Base-by-base conservation (phyloP, 805 yeast genomes). In the Naumovozyma castellii region DNA sequence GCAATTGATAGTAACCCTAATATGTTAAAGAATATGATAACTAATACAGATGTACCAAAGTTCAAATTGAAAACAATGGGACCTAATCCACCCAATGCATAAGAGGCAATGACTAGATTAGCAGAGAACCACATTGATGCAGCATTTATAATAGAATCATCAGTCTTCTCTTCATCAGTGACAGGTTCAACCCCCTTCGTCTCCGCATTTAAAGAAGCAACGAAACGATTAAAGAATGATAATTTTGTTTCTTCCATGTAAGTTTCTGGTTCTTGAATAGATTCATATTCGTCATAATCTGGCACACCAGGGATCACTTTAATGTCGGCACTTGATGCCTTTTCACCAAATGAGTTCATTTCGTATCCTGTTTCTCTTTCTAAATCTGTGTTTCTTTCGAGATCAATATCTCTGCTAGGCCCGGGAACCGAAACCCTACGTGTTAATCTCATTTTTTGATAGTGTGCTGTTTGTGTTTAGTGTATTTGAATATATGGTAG, bases 41-140 rank as follows among this genome's bases (percentile, higher is more conserved):
- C 59, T 40, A 82, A 67, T 18, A 76, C 73, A 16, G 82, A 66
- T 52, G 83, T 82, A 73, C 88, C 83, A 62, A 87, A 84, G 36
- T 77, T 74, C 46, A 87, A 66, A 6, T 70, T 77, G 53, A 75
- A 85, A 25, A 73, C 70, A 45, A 81, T 65, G 33, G 76, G 66
- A 28, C 84, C 84, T 25, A 80, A 59, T 46, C 75, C 81, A 59
- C 96, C 95, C 35, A 84, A 65, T 4, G 94, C 71, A 54, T 76
- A 78, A 10, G 95, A 75, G 16, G 95, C 87, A 56, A 87, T 76
- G 42, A 84, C 95, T 73, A 84, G 68, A 61, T 87, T 86, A 20
- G 94, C 94, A 5, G 92, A 80, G 51, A 81, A 71, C 95, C 95
- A 87, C 92, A 87, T 84, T 37, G 90, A 69, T 33, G 86, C 84